Percentiles rank a stretch among this genome's conserved stretches.
Evolutionary conservation across 164 flowering plant species (phyloP).

Genomic region (Piper longum): DNA sequence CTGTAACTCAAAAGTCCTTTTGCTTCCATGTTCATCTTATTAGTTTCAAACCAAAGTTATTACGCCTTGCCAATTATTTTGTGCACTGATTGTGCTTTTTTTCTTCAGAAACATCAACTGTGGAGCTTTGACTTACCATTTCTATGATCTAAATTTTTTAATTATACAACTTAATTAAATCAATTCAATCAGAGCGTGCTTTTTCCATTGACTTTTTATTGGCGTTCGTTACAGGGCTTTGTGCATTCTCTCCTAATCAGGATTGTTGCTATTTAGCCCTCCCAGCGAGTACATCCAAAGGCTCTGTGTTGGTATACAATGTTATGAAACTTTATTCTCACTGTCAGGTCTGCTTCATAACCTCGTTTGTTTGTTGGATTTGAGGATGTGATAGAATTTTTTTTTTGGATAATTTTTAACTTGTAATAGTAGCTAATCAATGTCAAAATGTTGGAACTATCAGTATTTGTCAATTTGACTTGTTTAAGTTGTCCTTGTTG

Average conservation of each 20-base stretch:
- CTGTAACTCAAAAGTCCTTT: neutral
- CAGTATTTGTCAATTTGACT: too few relatives aligned
- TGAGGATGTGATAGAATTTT: neutral
- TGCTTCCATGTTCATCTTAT: neutral
- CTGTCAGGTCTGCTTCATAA: conserved; percentile 49
- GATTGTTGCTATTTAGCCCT: conserved; percentile 81
- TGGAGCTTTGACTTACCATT: neutral
- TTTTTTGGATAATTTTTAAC: too few relatives aligned
- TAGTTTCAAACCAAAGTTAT: neutral
- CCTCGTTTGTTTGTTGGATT: too few relatives aligned
- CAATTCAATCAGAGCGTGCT: neutral
- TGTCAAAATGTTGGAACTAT: too few relatives aligned
- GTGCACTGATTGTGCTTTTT: neutral
- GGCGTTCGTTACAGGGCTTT: conserved; percentile 40
- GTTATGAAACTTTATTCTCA: conserved; percentile 72
- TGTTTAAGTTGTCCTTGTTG: too few relatives aligned
- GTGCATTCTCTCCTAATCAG: conserved; percentile 71
- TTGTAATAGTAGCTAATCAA: too few relatives aligned
- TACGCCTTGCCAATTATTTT: neutral
- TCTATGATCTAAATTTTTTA: too few relatives aligned
- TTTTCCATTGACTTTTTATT: neutral
- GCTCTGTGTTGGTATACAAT: conserved; percentile 73
- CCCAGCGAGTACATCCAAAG: conserved; percentile 74
- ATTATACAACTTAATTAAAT: too few relatives aligned
- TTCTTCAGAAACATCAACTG: neutral